These are phyloP conservation scores for Basipetospora chlamydospora DNA, from an alignment of 2,329 filamentous ascomycete genomes.

Conservation along the genomic window DNA sequence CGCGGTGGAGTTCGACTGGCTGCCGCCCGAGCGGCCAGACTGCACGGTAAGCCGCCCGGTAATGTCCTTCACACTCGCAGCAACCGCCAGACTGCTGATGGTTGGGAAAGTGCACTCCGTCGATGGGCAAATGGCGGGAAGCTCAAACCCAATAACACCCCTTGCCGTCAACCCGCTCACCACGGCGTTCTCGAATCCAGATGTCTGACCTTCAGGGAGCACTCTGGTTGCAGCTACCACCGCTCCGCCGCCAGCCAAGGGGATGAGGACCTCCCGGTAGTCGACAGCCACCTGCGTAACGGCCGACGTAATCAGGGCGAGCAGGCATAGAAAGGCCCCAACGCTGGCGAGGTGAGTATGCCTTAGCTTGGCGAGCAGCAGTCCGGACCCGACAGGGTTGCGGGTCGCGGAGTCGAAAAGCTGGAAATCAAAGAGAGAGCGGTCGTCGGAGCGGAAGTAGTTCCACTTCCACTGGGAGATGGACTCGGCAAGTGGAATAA, in stretches of 20 bases:
- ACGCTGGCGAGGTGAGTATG: conserved; percentile 12
- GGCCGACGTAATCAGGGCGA: conserved; percentile 9
- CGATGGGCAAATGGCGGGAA: conserved; percentile 4
- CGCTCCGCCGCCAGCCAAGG: background rate
- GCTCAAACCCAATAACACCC: background rate
- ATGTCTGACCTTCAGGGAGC: background rate
- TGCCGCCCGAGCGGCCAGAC: conserved; percentile 6
- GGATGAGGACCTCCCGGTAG: conserved; percentile 1
- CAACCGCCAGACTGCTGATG: conserved; percentile 14
- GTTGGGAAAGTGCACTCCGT: conserved; percentile 10
- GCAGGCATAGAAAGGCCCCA: conserved; percentile 11
- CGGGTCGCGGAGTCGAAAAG: conserved; percentile 15
- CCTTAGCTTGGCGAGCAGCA: conserved; percentile 11
- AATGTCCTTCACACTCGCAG: conserved; percentile 12
- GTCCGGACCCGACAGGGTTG: conserved; percentile 10
- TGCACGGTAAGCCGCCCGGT: conserved; percentile 10
- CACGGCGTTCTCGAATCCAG: conserved; percentile 1
- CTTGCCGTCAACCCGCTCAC: no score
- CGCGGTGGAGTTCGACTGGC: background rate
- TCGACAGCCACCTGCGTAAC: conserved; percentile 7
- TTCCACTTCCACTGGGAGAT: conserved; percentile 19
- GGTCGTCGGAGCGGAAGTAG: conserved; percentile 13
- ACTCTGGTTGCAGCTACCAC: background rate
- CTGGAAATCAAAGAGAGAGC: conserved; percentile 14
- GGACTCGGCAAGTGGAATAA: conserved; percentile 13